Evolutionary conservation across 176 grass and related monocot species (phyloP), one percentile per base, ranked within the genome.

Genomic region (Carex pumila): DNA sequence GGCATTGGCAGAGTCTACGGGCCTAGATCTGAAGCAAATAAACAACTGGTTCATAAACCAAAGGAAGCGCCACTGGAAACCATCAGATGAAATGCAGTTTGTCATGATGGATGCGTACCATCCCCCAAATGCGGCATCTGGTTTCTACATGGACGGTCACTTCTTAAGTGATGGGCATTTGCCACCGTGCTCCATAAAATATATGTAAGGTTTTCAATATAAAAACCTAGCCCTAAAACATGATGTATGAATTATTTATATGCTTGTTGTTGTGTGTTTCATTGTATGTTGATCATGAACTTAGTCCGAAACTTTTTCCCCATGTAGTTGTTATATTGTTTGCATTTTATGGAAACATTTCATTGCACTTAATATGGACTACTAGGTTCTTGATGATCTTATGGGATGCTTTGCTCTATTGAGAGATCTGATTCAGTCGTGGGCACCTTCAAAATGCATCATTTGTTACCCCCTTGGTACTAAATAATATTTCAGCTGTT

Each of bases 31-130:
- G 89, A 97, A 97, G 85, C 95, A 97, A 89, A 97, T 97, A 85
- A 94, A 97, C 84, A 97, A 97, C 81, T 97, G 94, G 94, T 97
- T 94, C 86, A 97, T 94, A 84, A 97, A 97, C 89, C 94, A 97
- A 79, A 83, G 95, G 84, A 97, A 97, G 66, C 92, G 95, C n/a
- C 95, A 97, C 79, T 97, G 95, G 95, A 97, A 97, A 58, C 95
- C 92, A 0, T 93, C 92, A 0, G 95, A 94, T 17, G 95, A 97
- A 47, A 94, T 97, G 92, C 95, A 97, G 67, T 92, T 94, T 63
- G 87, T 93, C 29, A 94, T 97, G 90, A 94, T 97, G 89, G 95
- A 97, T 12, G 89, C 87, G 0, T 97, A 91, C 86, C 92, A 94
- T 58, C 80, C 87, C 0, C 66, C 87, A 0, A 87, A 71, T 13